These are phyloP conservation scores for Corrigiola litoralis DNA, from an alignment of 179 eudicot species.

Conservation along the genomic window DNA sequence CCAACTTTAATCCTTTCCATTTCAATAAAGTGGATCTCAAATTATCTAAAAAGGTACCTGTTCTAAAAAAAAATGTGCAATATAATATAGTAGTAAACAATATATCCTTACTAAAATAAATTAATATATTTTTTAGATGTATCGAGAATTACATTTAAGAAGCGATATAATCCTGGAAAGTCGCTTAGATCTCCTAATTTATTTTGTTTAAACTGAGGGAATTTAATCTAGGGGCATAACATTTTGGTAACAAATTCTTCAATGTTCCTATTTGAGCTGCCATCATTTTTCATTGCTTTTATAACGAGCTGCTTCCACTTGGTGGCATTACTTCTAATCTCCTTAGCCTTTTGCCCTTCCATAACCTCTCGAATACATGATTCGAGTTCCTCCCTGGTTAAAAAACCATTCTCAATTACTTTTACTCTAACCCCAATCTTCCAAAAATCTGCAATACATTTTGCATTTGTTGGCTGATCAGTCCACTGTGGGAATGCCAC, in stretches of 20 bases:
- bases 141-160: too few species aligned
- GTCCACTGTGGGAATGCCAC: conserved; percentile 39
- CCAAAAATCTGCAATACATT: conserved; percentile 31
- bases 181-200: too few species aligned
- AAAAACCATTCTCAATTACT: conserved; percentile 22
- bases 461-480: conserved; percentile 37
- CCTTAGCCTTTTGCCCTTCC: conserved; percentile 27
- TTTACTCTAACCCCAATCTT: conserved; percentile 21
- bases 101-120: too few species aligned
- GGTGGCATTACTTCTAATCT: conserved; percentile 15
- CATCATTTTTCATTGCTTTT: conserved; percentile 24
- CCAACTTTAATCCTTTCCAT: too few species aligned
- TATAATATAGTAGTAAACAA: too few species aligned
- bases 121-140: too few species aligned
- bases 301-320: conserved; percentile 19
- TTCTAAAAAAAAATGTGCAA: too few species aligned
- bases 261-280: conserved; percentile 30
- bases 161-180: too few species aligned
- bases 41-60: too few species aligned
- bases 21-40: too few species aligned
- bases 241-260: conserved; percentile 25
- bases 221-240: not conserved
- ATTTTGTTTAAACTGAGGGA: too few species aligned
- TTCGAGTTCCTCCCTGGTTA: conserved; percentile 16
- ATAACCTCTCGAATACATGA: conserved; percentile 23